Evolutionary conservation across 805 yeast species (phyloP).

Genomic region (Metschnikowia kunwiensis): DNA sequence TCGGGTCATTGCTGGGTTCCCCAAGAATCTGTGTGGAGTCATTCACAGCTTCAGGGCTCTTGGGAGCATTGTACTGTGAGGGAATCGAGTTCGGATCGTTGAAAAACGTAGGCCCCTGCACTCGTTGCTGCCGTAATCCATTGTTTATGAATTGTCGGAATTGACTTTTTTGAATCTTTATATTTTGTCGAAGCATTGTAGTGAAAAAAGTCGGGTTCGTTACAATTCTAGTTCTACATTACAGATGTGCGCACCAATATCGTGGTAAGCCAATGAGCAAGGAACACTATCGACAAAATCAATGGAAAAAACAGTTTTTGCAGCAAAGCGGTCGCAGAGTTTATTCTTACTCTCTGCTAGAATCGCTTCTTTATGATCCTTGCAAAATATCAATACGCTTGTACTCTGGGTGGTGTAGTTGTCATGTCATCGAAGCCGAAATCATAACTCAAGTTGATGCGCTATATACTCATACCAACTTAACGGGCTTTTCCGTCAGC

Average conservation of each 20-base stretch:
- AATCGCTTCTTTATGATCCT: no score
- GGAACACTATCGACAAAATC: no score
- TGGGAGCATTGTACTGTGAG: constrained; percentile 4
- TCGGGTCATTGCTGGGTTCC: background rate
- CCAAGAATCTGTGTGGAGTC: background rate
- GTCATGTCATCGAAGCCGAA: constrained; percentile 1
- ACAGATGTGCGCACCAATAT: no score
- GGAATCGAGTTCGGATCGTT: constrained; percentile 14
- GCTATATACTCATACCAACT: constrained; percentile 12
- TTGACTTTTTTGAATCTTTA: background rate
- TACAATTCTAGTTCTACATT: no score
- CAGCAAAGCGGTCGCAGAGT: no score
- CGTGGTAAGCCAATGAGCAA: no score
- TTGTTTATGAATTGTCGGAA: background rate
- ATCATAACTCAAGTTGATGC: constrained; percentile 1
- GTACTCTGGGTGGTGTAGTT: constrained; percentile 1
- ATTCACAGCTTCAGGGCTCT: background rate
- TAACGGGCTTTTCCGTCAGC: constrained; percentile 82
- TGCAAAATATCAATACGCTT: background rate
- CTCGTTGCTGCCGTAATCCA: background rate
- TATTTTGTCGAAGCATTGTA: constrained; percentile 4
- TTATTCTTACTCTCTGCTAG: no score
- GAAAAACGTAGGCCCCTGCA: constrained; percentile 12
- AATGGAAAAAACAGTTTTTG: no score
- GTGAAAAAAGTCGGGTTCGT: no score